Percentiles rank a stretch among this genome's conserved stretches.
These are phyloP conservation scores for Ophiostoma fasciatum DNA, from an alignment of 2,329 filamentous ascomycete genomes.

Conservation along the genomic window DNA sequence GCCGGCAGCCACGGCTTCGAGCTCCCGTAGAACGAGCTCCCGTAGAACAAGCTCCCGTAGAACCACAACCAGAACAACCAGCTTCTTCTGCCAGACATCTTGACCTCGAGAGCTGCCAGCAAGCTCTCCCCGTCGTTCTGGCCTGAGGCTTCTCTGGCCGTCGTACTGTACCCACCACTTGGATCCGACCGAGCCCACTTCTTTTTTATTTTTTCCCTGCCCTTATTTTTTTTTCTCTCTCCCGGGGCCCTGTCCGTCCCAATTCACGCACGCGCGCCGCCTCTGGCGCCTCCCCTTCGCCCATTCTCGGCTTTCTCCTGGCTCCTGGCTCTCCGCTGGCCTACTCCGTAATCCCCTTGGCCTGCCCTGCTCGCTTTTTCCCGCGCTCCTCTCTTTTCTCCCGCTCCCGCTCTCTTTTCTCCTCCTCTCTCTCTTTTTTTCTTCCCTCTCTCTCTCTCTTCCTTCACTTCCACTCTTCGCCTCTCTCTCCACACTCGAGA, in stretches of 20 bases:
- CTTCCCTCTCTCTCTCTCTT: constrained; percentile 2
- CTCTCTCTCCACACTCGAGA: constrained; percentile 8
- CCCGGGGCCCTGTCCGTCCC: no score
- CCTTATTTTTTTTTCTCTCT: constrained; percentile 9
- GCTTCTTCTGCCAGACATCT: no score
- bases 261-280: constrained; percentile 14
- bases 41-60: no score
- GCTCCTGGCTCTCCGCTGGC: constrained; percentile 11
- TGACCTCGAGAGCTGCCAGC: no score
- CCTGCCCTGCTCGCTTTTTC: constrained; percentile 1
- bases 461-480: constrained; percentile 4
- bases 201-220: constrained; percentile 6
- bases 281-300: constrained; percentile 14
- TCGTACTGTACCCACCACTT: no score
- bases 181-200: constrained; percentile 11
- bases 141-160: no score
- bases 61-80: no score
- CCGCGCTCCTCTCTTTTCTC: constrained; percentile 2
- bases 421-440: constrained; percentile 3
- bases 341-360: no score
- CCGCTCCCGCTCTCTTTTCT: no score
- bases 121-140: no score
- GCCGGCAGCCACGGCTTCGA: no score
- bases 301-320: constrained; percentile 13
- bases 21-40: no score